phyloP scores from a whole-genome alignment of 371 early-diverging fungal genomes.

The Mucor sp. region DNA sequence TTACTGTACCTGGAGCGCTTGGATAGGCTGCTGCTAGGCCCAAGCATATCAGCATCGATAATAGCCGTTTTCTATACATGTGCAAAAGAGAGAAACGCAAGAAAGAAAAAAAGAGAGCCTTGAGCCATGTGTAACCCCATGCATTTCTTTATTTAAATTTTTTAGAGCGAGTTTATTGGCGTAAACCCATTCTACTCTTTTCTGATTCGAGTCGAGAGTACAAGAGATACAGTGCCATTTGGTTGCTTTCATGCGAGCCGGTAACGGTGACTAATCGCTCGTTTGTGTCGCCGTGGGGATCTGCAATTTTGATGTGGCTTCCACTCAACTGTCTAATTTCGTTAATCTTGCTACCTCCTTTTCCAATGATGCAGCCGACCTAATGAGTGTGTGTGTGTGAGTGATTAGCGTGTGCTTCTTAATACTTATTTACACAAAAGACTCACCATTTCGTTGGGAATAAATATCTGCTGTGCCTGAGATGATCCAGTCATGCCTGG shows the following conservation, averaged over 20 bases:
- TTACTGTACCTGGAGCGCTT: slow-evolving; percentile 51
- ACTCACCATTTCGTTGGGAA: slow-evolving; percentile 79
- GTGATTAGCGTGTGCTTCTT: too few species aligned
- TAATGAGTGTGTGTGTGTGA: background rate
- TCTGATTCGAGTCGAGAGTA: slow-evolving; percentile 80
- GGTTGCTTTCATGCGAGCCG: slow-evolving; percentile 78
- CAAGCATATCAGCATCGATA: background rate
- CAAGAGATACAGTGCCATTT: slow-evolving; percentile 80
- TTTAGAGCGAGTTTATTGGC: background rate
- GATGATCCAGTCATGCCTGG: slow-evolving; percentile 31
- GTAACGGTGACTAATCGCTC: slow-evolving; percentile 83
- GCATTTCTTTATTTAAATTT: background rate
- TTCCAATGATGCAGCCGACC: slow-evolving; percentile 87
- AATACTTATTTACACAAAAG: too few species aligned
- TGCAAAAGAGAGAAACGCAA: background rate
- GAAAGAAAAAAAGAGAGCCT: background rate
- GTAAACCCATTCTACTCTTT: slow-evolving; percentile 51
- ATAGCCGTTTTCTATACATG: too few species aligned
- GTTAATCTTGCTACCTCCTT: slow-evolving; percentile 84
- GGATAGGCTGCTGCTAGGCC: slow-evolving; percentile 22
- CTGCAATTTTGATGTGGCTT: slow-evolving; percentile 78
- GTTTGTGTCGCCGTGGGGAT: slow-evolving; percentile 59
- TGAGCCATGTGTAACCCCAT: background rate
- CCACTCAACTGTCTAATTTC: slow-evolving; percentile 80
- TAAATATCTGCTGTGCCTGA: slow-evolving; percentile 78